Base-by-base conservation (phyloP, 164 flowering plant genomes). In the Amborella trichopoda region DNA sequence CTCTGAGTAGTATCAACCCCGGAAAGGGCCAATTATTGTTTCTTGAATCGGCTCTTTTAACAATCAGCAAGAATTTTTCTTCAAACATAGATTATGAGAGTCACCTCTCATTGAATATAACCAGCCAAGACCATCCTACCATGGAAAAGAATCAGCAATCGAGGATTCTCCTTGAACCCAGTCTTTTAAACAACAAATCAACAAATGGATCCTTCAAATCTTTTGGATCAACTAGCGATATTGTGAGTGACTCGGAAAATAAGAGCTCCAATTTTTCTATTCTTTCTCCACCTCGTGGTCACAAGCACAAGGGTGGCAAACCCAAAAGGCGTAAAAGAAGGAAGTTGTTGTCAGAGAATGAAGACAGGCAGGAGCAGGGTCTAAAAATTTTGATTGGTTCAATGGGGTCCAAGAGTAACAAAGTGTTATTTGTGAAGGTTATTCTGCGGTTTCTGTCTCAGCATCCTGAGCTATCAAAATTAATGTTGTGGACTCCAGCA, bases 331-430 rank as follows among this genome's bases (percentile, higher is more conserved):
- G 26, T 5, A 54, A 45, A 19, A 62, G 45, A 23, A 64, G 70
- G 38, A 68, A 47, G 54, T 4, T 65, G 50, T 44, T 68, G 41
- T 54, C 69, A 38, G 62, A 53, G 18, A 53, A 43, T 51, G 66
- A 24, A 21, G 65, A 39, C 60, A 49, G 39, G 37, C 53, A 36
- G 42, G 54, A 55, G 41, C 63, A 70, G 40, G 56, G 50, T 45
- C 66, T 81, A 41, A 88, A 79, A 68, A 40, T 93, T 67, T 80
- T 93, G 36, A 73, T 93, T 57, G 99, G 99, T 52, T 93, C 99
- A 26, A 85, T 87, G 25, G 99, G 99, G 55, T 87, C 96, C 38
- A 80, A 84, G 63, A 84, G 96, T 68, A 93, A 88, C 53, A 82
- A 88, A 69, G 72, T 82, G 48, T 61, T 64, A 34, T 93, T 87